Base-by-base conservation (phyloP, 495 filamentous ascomycete genomes). In the Aspergillus saccharolyticus region DNA sequence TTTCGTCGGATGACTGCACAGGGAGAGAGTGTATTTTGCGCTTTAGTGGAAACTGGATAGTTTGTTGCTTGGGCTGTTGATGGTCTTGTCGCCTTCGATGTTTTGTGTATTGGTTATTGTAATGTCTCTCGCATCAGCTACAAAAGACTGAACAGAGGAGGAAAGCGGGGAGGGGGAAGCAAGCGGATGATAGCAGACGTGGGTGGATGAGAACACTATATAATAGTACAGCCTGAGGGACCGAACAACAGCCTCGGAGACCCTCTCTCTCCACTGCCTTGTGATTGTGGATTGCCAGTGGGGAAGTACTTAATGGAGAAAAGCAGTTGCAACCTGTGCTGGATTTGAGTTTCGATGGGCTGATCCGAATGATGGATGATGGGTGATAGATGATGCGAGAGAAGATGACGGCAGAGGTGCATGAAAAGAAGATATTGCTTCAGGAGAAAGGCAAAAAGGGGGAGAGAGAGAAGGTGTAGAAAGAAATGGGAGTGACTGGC, bases 1-100 rank as follows among this genome's bases (percentile, higher is more conserved):
- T 19, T 22, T 61, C 64, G 28, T 64, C 63, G 53, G 63, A 51
- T 57, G 55, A 55, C 49, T 66, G 61, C 53, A 60, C 61, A 33
- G 57, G 59, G 30, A 57, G 20, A n/a, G n/a, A n/a, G n/a, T n/a
- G n/a, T n/a, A n/a, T n/a, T n/a, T n/a, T n/a, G n/a, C n/a, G n/a
- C n/a, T n/a, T n/a, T n/a, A n/a, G n/a, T 28, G 33, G 16, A 39
- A 12, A 39, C 14, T 28, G 20, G 10, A 22, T 1, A 6, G 21
- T n/a, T n/a, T 24, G 33, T 39, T 15, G 33, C 33, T 39, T 39
- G 33, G 33, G 33, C 33, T 39, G 33, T 39, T 30, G 4, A 4
- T 30, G 25, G 4, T 30, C 10, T 10, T 39, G 33, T 39, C 14
- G 33, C 33, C 33, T 39, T 8, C 33, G 33, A 39, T 39, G 33